These are phyloP conservation scores for Fusarium graminum DNA, from an alignment of 2,329 filamentous ascomycete species.

Conservation along the genomic window DNA sequence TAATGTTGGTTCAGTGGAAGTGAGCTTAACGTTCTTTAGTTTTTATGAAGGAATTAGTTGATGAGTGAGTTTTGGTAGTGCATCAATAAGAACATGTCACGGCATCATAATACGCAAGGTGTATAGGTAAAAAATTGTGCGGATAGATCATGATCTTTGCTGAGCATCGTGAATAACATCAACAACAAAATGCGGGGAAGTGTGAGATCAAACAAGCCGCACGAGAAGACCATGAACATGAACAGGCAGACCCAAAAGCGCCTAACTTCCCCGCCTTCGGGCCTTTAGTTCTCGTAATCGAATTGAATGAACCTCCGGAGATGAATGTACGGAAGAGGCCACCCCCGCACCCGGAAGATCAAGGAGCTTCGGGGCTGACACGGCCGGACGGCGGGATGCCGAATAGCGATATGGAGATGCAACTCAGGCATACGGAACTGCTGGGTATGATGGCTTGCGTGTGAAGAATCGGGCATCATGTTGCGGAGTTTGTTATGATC, in stretches of 20 bases:
- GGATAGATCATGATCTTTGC: neutral
- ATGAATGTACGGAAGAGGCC: slow-evolving; percentile 41
- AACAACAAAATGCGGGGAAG: slow-evolving; percentile 13
- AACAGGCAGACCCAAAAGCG: slow-evolving; percentile 5
- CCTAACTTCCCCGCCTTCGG: slow-evolving; percentile 14
- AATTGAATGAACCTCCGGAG: slow-evolving; percentile 26
- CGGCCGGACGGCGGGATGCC: slow-evolving; percentile 41
- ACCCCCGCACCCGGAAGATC: slow-evolving; percentile 36
- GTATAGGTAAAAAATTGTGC: neutral
- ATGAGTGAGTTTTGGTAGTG: neutral
- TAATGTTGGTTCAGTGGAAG: neutral
- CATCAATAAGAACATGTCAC: no score
- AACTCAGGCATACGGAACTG: slow-evolving; percentile 2
- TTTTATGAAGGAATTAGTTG: neutral
- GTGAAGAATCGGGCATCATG: neutral
- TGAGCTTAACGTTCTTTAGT: neutral
- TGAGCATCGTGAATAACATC: neutral
- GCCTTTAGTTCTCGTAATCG: slow-evolving; percentile 2
- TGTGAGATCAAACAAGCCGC: slow-evolving; percentile 1
- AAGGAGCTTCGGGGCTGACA: slow-evolving; percentile 33
- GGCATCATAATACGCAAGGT: no score
- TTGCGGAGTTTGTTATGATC: neutral
- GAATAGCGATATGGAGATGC: slow-evolving; percentile 42
- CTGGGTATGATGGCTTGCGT: neutral
- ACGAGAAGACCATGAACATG: neutral